Percentiles rank a stretch among this genome's conserved stretches.
Conservation (phyloP, 495 filamentous ascomycete genomes). For the Aspergillus cavernicola region DNA sequence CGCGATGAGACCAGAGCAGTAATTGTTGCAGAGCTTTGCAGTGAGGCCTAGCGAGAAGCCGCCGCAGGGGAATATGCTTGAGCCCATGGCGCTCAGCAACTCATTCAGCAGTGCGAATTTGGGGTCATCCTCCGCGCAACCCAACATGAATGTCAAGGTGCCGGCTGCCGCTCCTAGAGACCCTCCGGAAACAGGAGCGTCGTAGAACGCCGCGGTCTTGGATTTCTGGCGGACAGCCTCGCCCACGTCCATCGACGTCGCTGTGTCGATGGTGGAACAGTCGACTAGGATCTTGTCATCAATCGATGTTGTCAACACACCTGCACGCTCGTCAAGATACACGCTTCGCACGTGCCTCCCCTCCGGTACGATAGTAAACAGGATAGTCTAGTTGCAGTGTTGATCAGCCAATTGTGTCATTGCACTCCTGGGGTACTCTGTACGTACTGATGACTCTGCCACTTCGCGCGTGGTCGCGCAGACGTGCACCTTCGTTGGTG, state of each 20-base stretch:
- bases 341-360: constrained; percentile 59
- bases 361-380: constrained; percentile 66
- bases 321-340: constrained; percentile 38
- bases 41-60: constrained; percentile 47
- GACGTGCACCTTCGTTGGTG: constrained; percentile 18
- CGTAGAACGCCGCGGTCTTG: constrained; percentile 34
- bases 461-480: constrained; percentile 35
- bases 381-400: constrained; percentile 51
- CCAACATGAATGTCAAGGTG: constrained; percentile 49
- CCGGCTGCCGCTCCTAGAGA: constrained; percentile 44
- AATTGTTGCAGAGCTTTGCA: constrained; percentile 55
- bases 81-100: constrained; percentile 44
- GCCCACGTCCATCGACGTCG: constrained; percentile 34
- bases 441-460: constrained; percentile 38
- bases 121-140: constrained; percentile 30
- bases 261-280: constrained; percentile 44
- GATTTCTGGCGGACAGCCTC: constrained; percentile 19
- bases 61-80: constrained; percentile 48
- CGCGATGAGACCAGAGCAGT: constrained; percentile 49
- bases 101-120: constrained; percentile 25
- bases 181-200: constrained; percentile 44
- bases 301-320: constrained; percentile 30
- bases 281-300: constrained; percentile 35
- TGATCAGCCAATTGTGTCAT: background rate
- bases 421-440: background rate